phyloP scores from a whole-genome alignment of 1,284 basidiomycete genomes.

The Violaceomyces palustris region DNA sequence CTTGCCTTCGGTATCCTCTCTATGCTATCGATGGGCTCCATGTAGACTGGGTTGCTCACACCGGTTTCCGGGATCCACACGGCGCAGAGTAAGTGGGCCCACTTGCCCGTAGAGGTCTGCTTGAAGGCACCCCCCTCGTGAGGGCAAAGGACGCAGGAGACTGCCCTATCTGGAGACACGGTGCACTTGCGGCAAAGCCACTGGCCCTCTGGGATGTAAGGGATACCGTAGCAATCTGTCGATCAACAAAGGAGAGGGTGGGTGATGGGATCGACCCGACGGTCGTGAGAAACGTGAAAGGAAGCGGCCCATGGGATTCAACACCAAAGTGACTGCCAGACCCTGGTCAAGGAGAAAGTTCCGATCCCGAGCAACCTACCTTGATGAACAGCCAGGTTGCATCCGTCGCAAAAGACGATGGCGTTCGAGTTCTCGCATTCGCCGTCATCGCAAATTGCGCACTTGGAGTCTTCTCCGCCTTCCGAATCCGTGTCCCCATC shows the following conservation, averaged over 20 bases:
- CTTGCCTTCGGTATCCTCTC: slow-evolving; percentile 82
- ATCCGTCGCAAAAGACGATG: slow-evolving; percentile 98
- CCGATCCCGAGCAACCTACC: no score
- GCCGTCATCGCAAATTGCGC: slow-evolving; percentile 94
- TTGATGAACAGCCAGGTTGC: slow-evolving; percentile 97
- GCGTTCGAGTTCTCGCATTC: slow-evolving; percentile 98
- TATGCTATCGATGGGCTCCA: slow-evolving; percentile 93
- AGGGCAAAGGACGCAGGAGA: slow-evolving; percentile 88
- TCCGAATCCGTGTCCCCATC: slow-evolving; percentile 30
- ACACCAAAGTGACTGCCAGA: no score
- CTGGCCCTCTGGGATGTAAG: slow-evolving; percentile 98
- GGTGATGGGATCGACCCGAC: not conserved
- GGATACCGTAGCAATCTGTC: slow-evolving; percentile 99
- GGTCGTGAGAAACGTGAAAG: not conserved
- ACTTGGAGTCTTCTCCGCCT: slow-evolving; percentile 61
- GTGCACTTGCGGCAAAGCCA: slow-evolving; percentile 99
- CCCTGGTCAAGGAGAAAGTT: not conserved
- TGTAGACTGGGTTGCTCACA: slow-evolving; percentile 90
- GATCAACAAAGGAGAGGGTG: slow-evolving; percentile 50
- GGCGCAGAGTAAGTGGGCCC: slow-evolving; percentile 94
- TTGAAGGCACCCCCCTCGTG: slow-evolving; percentile 98
- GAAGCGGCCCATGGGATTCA: not conserved
- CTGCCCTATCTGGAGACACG: slow-evolving; percentile 91
- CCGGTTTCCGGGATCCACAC: slow-evolving; percentile 97
- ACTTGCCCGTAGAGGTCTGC: slow-evolving; percentile 85